A percentile compares a stretch with the other conserved stretches of the same genome.
Evolutionary conservation across 2,329 filamentous ascomycete genomes (phyloP).

Genomic region (Penicillium brevicompactum): DNA sequence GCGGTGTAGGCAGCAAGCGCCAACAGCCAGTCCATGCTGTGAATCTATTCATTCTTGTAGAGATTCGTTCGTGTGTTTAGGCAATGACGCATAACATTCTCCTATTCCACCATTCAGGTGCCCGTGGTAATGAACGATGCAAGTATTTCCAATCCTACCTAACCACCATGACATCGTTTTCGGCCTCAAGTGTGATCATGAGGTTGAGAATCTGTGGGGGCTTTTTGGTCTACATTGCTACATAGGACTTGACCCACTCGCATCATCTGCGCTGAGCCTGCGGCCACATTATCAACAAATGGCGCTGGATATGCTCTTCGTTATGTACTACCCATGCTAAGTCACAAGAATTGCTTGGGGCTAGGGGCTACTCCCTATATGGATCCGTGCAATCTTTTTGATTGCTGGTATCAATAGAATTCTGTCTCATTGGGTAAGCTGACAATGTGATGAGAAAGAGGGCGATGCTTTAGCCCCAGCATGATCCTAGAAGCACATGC

Average conservation of each 20-base stretch:
- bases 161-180: background rate
- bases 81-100: background rate
- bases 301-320: background rate
- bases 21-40: background rate
- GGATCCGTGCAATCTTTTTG: too few relatives aligned
- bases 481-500: slow-evolving; percentile 1
- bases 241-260: background rate
- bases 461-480: background rate
- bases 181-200: background rate
- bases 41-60: background rate
- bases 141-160: background rate
- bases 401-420: background rate
- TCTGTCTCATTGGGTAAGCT: slow-evolving; percentile 14
- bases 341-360: too few relatives aligned
- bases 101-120: background rate
- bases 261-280: background rate
- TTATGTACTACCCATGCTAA: background rate
- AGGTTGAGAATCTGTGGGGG: background rate
- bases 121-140: background rate
- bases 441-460: slow-evolving; percentile 4
- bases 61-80: background rate
- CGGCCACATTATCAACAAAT: background rate
- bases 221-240: background rate
- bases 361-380: too few relatives aligned
- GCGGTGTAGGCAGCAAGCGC: background rate